Percentiles rank a stretch among this genome's conserved stretches.
Evolutionary conservation across 306 rosid genomes (phyloP).

Genomic region (Corylus heterophylla): DNA sequence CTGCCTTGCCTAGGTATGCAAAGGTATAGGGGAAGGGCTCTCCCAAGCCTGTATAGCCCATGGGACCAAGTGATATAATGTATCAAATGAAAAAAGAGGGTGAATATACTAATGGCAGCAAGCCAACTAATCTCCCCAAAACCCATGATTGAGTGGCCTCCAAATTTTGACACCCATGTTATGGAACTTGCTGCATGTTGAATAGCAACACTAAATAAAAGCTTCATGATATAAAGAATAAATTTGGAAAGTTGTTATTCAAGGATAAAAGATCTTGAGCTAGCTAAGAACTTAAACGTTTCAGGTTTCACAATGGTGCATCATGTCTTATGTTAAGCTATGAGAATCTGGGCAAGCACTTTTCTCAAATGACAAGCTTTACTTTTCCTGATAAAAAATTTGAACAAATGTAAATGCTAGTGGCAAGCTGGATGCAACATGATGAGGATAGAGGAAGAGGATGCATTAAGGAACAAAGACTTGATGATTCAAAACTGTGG

Average conservation of each 20-base stretch:
- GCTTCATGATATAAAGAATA: not conserved
- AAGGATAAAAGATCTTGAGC: not conserved
- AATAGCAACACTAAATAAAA: not conserved
- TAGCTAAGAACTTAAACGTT: not conserved
- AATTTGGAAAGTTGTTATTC: not conserved
- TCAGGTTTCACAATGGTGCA: no score
- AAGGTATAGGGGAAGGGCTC: not conserved
- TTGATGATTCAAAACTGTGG: not conserved
- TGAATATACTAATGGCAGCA: not conserved
- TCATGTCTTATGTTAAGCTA: not conserved
- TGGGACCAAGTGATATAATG: not conserved
- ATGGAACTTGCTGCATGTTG: not conserved
- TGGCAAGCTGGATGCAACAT: not conserved
- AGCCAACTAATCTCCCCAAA: not conserved
- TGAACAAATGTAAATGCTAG: not conserved
- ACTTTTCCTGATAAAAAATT: slow-evolving; percentile 5
- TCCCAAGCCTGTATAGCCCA: not conserved
- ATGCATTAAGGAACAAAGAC: not conserved
- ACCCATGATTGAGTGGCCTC: not conserved
- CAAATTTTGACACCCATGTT: not conserved
- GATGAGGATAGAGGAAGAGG: slow-evolving; percentile 12
- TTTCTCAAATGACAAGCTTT: not conserved
- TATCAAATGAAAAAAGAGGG: not conserved
- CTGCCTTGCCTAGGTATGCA: not conserved
- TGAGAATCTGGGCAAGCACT: not conserved